Conservation (phyloP, 148 eudicot genomes). For the Oxyria digyna region DNA sequence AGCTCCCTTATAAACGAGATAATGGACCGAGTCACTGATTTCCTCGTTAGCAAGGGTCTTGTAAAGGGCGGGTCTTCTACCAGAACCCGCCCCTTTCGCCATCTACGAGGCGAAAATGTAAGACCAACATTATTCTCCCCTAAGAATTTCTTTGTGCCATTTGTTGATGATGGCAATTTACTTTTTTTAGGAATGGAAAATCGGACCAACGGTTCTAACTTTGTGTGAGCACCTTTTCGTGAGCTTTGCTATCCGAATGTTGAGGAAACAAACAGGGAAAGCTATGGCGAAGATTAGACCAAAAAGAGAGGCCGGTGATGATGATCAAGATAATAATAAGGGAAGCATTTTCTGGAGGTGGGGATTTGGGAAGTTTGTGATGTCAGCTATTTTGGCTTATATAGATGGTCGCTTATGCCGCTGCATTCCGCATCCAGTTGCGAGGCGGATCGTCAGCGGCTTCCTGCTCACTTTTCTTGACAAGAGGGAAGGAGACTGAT, state of each 20-base stretch:
- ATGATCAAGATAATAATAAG: constrained; percentile 23
- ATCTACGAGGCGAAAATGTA: constrained; percentile 71
- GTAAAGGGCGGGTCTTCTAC: constrained; percentile 74
- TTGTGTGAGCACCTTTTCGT: constrained; percentile 91
- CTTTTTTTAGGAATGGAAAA: constrained; percentile 64
- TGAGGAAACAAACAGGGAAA: constrained; percentile 60
- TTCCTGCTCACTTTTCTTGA: constrained; percentile 82
- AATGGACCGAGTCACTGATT: constrained; percentile 73
- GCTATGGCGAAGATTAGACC: constrained; percentile 25
- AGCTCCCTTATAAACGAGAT: constrained; percentile 87
- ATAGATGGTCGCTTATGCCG: constrained; percentile 92
- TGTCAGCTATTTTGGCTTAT: constrained; percentile 81
- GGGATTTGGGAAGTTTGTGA: constrained; percentile 72
- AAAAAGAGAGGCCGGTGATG: constrained; percentile 17
- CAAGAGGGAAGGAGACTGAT: constrained; percentile 28
- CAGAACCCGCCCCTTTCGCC: constrained; percentile 51
- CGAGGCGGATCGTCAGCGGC: constrained; percentile 91
- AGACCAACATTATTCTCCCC: constrained; percentile 10
- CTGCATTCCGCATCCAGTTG: constrained; percentile 75
- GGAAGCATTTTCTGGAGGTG: constrained; percentile 43
- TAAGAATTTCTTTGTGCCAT: not conserved
- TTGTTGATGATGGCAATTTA: not conserved
- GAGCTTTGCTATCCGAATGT: constrained; percentile 73
- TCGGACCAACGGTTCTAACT: constrained; percentile 80
- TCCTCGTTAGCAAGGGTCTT: constrained; percentile 78